Percentiles rank a stretch among this genome's conserved stretches.
Conservation (phyloP, 164 flowering plant species). For the Stephania japonica region DNA sequence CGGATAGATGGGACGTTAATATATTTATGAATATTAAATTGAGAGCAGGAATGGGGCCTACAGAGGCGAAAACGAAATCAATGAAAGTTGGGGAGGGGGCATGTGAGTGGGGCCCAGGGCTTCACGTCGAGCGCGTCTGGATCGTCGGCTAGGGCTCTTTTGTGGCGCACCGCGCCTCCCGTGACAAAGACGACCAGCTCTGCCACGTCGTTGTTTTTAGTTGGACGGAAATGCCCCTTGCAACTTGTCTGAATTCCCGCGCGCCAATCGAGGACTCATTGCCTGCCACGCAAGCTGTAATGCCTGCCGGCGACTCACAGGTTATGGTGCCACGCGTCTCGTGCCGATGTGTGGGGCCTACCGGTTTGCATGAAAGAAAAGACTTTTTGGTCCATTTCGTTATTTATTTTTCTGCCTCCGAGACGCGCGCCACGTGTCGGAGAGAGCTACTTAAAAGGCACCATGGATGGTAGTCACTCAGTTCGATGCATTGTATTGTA, state of each 20-base stretch:
- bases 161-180: conserved; percentile 28
- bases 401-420: too few species aligned
- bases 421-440: not conserved
- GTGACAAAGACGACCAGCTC: not conserved
- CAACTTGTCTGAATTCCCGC: not conserved
- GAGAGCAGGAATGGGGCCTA: not conserved
- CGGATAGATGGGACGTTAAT: not conserved
- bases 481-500: not conserved
- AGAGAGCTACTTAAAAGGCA: not conserved
- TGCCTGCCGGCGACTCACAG: not conserved
- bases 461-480: not conserved
- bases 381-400: too few species aligned
- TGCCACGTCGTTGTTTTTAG: not conserved
- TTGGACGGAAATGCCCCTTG: not conserved
- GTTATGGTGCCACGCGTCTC: not conserved
- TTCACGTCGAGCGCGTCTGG: conserved; percentile 41
- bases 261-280: not conserved
- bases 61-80: not conserved
- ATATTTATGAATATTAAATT: too few species aligned
- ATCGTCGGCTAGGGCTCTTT: conserved; percentile 25
- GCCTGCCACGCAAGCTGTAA: not conserved
- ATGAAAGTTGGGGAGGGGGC: not conserved
- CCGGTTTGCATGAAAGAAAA: not conserved
- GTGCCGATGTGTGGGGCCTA: not conserved
- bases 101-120: conserved; percentile 10